A percentile compares a stretch with the other conserved stretches of the same genome.
Evolutionary conservation across 1,284 basidiomycete species (phyloP).

Genomic region (Cryptococcus sp.): DNA sequence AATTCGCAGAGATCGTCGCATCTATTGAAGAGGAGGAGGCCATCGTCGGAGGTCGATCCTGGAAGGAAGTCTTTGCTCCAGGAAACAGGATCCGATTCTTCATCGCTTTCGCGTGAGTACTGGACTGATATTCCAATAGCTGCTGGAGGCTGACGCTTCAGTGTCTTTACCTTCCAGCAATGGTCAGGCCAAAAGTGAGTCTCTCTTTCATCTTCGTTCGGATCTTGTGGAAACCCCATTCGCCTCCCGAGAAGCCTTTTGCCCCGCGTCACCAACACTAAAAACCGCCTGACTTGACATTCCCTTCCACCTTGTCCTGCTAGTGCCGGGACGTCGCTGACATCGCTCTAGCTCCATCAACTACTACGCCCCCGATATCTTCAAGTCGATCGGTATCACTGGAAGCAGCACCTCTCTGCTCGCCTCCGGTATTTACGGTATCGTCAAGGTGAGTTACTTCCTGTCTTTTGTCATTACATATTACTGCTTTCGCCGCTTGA

Average conservation of each 20-base stretch:
- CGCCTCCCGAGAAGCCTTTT: no score
- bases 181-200: conserved; percentile 56
- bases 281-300: no score
- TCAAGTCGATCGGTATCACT: conserved; percentile 54
- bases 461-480: no score
- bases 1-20: conserved; percentile 55
- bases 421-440: conserved; percentile 75
- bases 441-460: conserved; percentile 60
- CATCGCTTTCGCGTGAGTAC: conserved; percentile 58
- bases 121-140: no score
- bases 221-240: no score
- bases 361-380: conserved; percentile 66
- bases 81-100: conserved; percentile 68
- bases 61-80: conserved; percentile 63
- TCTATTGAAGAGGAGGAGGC: conserved; percentile 53
- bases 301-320: not conserved
- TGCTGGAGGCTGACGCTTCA: no score
- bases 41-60: conserved; percentile 34
- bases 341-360: conserved; percentile 51
- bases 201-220: no score
- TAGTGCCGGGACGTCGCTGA: not conserved
- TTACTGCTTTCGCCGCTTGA: not conserved
- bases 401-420: conserved; percentile 58
- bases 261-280: no score
- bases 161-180: conserved; percentile 60